Base-by-base conservation (phyloP, 2,329 filamentous ascomycete species). In the Metarhizium rileyi region DNA sequence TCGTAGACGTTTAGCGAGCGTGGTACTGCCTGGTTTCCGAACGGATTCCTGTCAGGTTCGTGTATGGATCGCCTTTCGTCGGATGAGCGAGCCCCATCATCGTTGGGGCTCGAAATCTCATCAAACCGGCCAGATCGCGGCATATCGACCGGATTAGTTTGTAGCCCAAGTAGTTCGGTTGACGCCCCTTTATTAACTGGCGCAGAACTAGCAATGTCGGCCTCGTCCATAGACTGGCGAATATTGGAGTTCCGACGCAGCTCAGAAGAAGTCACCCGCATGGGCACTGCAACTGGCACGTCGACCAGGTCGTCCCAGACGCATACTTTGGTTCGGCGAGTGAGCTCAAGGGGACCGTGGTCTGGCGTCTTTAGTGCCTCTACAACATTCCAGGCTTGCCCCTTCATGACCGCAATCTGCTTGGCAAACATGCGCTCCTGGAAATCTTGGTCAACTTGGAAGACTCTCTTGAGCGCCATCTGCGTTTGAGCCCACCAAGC, bases 231-330 rank as follows among this genome's bases (percentile, higher is more conserved):
- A 60, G 66, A 75, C 50, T 61, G 63, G 16, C 65, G 59, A 71
- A 73, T 47, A 66, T 68, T 46, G 77, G 77, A 55, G 57, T 81
- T 82, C 48, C 86, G 80, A 52, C 84, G 83, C 72, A 88, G 84
- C 61, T 97, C 91, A n/a, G 83, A 83, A 4, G 87, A 91, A 7
- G 90, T 86, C 8, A 81, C 80, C 46, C 87, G 83, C 75, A 98
- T 84, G 23, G 91, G 91, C 28, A 96, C 89, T 3, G 90, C 93
- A 45, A 97, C 85, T 2, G 93, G 93, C 16, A 98, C 87, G 60
- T 98, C 93, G 22, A 98, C 93, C 22, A 97, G 73, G 63, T 98
- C 93, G 62, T 98, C 93, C 93, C 93, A 98, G 12, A 98, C 91
- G 60, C 90, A 95, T 18, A 98, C 91, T 59, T 91, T 83, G 45